Base-by-base conservation (phyloP, 805 yeast genomes). In the Debaryomyces castellii region DNA sequence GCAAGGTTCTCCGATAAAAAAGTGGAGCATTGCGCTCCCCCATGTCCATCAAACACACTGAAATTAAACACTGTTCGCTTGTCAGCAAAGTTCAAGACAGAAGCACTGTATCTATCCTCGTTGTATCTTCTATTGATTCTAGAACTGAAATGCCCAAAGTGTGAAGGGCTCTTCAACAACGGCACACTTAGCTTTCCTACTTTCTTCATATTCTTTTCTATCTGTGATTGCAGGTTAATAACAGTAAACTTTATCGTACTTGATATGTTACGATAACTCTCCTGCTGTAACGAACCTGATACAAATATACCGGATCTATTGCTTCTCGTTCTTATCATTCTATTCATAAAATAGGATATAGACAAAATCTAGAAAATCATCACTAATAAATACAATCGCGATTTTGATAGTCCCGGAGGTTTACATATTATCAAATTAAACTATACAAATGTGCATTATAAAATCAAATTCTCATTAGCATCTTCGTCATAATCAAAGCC, bases 41-140 rank as follows among this genome's bases (percentile, higher is more conserved):
- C 99, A 66, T 94, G 99, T 8, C 99, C 99, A 66, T 94, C 99
- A 63, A 87, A 90, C 1, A 94, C 77, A 39, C 81, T 80, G 56
- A 88, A 83, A 52, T 80, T 81, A 67, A 92, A 87, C 16, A 68
- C 57, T 9, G 58, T 54, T 20, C 53, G 49, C 22, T 44, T 24
- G 4, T 48, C 55, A 10, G 53, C 44, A 9, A 69, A 30, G 18
- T 71, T 66, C 32, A 89, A 57, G 42, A 88, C 79, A 22, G 80
- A 79, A 17, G 90, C 88, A 42, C 80, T 78, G 63, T 80, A 86
- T 38, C 81, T 71, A 66, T 92, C 99, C 63, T 92, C 98, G 63
- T 92, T 94, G 57, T 78, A 77, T 30, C 77, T 53, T 47, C 98
- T 73, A 60, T 83, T 89, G 47, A 88, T 86, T 42, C 99, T 73